A percentile compares a stretch with the other conserved stretches of the same genome.
Evolutionary conservation across 345 rosid genomes (phyloP).

Genomic region (Gossypium herbaceum): DNA sequence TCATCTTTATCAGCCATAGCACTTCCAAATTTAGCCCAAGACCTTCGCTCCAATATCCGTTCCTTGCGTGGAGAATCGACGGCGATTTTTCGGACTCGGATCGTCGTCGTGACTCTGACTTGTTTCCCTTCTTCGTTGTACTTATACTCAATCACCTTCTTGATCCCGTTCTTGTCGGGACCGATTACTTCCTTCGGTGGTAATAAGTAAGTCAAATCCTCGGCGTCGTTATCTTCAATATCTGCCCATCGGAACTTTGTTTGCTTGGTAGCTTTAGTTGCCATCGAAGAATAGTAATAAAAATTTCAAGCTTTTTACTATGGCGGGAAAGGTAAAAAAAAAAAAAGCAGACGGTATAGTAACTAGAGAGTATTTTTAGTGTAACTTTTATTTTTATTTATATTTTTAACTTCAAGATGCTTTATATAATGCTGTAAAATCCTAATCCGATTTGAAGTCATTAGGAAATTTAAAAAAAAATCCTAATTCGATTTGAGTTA

Average conservation of each 20-base stretch:
- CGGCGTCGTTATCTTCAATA: constrained; percentile 64
- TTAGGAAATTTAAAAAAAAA: too few relatives aligned
- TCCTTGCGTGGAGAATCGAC: constrained; percentile 11
- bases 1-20: constrained; percentile 67
- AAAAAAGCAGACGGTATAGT: too few relatives aligned
- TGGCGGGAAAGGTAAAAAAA: too few relatives aligned
- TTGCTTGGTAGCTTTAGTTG: constrained; percentile 13
- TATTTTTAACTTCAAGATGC: too few relatives aligned
- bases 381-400: too few relatives aligned
- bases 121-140: constrained; percentile 67
- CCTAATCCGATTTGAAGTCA: too few relatives aligned
- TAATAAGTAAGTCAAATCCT: constrained; percentile 59
- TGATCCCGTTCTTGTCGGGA: constrained; percentile 75
- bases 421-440: too few relatives aligned
- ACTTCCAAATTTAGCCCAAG: constrained; percentile 72
- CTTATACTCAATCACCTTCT: constrained; percentile 62
- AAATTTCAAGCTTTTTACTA: too few relatives aligned
- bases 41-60: constrained; percentile 55
- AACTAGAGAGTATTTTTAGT: too few relatives aligned
- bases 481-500: too few relatives aligned
- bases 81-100: constrained; percentile 55
- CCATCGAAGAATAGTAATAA: too few relatives aligned
- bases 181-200: constrained; percentile 74
- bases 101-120: constrained; percentile 59
- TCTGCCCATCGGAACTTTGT: constrained; percentile 69